Conservation (phyloP, 1,284 basidiomycete species). For the Ustilago tritici region DNA sequence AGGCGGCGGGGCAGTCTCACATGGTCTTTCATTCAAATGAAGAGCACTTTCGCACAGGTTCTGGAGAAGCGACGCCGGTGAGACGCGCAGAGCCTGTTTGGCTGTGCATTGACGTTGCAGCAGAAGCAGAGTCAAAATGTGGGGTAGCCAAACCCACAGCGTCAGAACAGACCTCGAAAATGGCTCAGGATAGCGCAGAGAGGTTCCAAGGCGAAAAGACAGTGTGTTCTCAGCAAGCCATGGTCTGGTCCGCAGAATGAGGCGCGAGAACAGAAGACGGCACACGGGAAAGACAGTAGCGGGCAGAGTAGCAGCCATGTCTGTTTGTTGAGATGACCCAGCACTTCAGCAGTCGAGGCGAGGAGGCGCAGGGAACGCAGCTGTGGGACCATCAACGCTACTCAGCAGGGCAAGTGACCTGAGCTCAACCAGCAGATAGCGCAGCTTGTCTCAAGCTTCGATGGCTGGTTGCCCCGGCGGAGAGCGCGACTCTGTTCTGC, state of each 20-base stretch:
- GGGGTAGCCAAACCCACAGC: constrained; percentile 2
- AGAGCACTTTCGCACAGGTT: background rate
- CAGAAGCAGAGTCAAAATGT: constrained; percentile 10
- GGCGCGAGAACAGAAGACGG: constrained; percentile 1
- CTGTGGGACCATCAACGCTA: background rate
- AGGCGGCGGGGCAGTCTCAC: background rate
- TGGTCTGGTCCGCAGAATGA: background rate
- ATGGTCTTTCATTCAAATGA: background rate
- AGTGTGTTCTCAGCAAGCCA: background rate
- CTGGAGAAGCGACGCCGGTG: constrained; percentile 2
- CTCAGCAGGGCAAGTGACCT: background rate
- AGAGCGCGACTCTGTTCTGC: background rate
- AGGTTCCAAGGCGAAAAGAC: background rate
- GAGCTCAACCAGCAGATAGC: constrained; percentile 1
- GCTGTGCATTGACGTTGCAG: constrained; percentile 17
- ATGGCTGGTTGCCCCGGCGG: background rate
- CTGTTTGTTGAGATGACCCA: background rate
- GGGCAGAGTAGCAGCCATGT: background rate
- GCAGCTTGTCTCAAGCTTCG: background rate
- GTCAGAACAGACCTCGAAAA: constrained; percentile 11
- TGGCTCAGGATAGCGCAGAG: constrained; percentile 7
- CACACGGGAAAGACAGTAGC: background rate
- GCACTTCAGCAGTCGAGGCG: background rate
- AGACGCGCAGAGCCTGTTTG: constrained; percentile 14
- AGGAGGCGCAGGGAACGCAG: background rate